phyloP scores from a whole-genome alignment of 345 rosid genomes.

The Raphanus raphanistrum region DNA sequence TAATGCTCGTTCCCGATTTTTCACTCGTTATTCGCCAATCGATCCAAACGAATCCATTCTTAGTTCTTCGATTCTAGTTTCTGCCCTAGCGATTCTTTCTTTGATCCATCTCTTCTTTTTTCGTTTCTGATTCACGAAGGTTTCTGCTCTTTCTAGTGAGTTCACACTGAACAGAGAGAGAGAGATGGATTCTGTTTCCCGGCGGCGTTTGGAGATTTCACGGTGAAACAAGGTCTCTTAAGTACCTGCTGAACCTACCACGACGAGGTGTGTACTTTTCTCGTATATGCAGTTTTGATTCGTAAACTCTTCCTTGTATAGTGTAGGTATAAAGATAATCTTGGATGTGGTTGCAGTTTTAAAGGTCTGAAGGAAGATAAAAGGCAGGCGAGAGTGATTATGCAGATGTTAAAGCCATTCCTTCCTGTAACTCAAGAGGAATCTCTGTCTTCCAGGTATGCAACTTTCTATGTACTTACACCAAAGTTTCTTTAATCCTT shows the following conservation, averaged over 20 bases:
- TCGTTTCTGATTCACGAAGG: neutral
- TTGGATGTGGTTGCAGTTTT: slow-evolving; percentile 9
- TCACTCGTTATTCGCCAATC: neutral
- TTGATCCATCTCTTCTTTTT: slow-evolving; percentile 25
- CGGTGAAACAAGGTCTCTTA: slow-evolving; percentile 29
- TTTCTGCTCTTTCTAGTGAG: neutral
- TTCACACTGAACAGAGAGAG: neutral
- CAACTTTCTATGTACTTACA: slow-evolving; percentile 12
- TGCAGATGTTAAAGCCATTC: slow-evolving; percentile 65
- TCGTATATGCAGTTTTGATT: neutral
- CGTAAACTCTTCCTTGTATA: neutral
- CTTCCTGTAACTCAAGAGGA: slow-evolving; percentile 48
- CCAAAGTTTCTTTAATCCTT: neutral
- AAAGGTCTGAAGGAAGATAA: slow-evolving; percentile 19
- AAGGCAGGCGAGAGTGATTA: neutral
- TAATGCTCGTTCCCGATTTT: slow-evolving; percentile 16
- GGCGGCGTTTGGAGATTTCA: slow-evolving; percentile 25
- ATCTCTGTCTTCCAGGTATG: slow-evolving; percentile 44
- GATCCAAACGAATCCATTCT: neutral
- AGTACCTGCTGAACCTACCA: slow-evolving; percentile 42
- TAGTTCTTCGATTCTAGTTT: neutral
- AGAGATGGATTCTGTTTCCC: slow-evolving; percentile 22
- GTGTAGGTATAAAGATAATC: neutral
- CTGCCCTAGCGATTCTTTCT: slow-evolving; percentile 31
- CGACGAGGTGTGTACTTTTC: slow-evolving; percentile 39